Percentiles rank a stretch among this genome's conserved stretches.
phyloP scores from a whole-genome alignment of 805 yeast genomes.

The Saturnispora hagleri region DNA sequence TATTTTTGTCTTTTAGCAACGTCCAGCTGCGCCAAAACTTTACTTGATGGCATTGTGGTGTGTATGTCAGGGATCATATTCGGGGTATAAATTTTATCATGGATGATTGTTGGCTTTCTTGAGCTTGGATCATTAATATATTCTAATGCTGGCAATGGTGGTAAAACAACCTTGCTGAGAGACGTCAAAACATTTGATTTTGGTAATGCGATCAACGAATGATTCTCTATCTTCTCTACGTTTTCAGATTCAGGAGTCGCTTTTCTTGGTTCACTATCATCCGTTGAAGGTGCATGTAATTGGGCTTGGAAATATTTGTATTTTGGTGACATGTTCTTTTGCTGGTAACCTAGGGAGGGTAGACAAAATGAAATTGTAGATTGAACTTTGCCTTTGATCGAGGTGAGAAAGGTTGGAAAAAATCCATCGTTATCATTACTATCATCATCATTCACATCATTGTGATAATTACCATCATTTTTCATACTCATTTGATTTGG shows the following conservation, averaged over 20 bases:
- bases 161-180: conserved; percentile 66
- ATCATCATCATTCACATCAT: not conserved
- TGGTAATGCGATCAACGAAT: conserved; percentile 33
- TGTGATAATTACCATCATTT: conserved; percentile 6
- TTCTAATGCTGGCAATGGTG: conserved; percentile 66
- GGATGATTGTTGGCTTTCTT: conserved; percentile 59
- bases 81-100: conserved; percentile 77
- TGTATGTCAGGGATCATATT: conserved; percentile 28
- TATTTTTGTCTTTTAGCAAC: conserved; percentile 31
- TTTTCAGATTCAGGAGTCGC: conserved; percentile 12
- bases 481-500: conserved; percentile 19
- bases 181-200: conserved; percentile 71
- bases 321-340: conserved; percentile 14
- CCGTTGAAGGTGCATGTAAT: not conserved
- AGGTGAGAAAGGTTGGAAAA: conserved; percentile 6
- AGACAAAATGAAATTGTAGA: conserved; percentile 38
- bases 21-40: conserved; percentile 19
- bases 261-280: conserved; percentile 8
- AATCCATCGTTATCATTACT: not conserved
- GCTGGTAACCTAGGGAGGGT: conserved; percentile 19
- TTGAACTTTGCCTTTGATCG: conserved; percentile 27
- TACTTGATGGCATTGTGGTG: conserved; percentile 23
- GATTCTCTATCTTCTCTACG: conserved; percentile 5
- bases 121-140: conserved; percentile 60
- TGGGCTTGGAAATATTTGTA: conserved; percentile 26